Percentiles rank a stretch among this genome's conserved stretches.
Conservation (phyloP, 2,329 filamentous ascomycete genomes). For the Nothopassalora personata region DNA sequence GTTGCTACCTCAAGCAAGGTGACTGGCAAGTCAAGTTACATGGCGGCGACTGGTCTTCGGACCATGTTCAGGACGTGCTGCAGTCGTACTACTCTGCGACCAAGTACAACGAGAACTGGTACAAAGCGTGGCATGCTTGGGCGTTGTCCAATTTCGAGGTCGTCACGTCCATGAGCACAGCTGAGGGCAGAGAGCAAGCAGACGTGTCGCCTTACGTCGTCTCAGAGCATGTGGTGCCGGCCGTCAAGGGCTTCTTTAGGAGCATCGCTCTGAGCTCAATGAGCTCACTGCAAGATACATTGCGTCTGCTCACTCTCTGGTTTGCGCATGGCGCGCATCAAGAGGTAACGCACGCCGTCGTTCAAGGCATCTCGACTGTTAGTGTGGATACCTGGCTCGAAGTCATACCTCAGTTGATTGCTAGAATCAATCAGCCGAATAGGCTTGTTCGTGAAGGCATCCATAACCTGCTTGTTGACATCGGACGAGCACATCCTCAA, state of each 20-base stretch:
- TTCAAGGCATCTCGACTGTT: slow-evolving; percentile 83
- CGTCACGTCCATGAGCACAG: slow-evolving; percentile 71
- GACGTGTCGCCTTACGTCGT: slow-evolving; percentile 63
- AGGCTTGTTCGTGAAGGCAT: slow-evolving; percentile 81
- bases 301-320: slow-evolving; percentile 90
- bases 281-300: slow-evolving; percentile 91
- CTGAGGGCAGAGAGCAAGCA: slow-evolving; percentile 52
- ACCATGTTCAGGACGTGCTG: slow-evolving; percentile 80
- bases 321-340: slow-evolving; percentile 85
- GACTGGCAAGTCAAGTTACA: slow-evolving; percentile 90
- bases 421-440: slow-evolving; percentile 94
- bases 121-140: slow-evolving; percentile 99
- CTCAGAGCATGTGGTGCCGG: slow-evolving; percentile 85
- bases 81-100: slow-evolving; percentile 89
- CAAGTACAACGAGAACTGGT: slow-evolving; percentile 89
- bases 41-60: slow-evolving; percentile 81
- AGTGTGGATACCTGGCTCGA: slow-evolving; percentile 98
- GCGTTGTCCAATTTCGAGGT: slow-evolving; percentile 98
- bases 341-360: slow-evolving; percentile 83
- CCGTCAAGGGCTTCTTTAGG: slow-evolving; percentile 93
- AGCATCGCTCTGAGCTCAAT: slow-evolving; percentile 88
- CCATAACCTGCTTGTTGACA: slow-evolving; percentile 84
- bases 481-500: slow-evolving; percentile 90
- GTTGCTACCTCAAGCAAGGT: slow-evolving; percentile 92
- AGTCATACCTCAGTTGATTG: slow-evolving; percentile 95